These are phyloP conservation scores for Raffaelea ambrosiae DNA, from an alignment of 2,329 filamentous ascomycete species.

Conservation along the genomic window DNA sequence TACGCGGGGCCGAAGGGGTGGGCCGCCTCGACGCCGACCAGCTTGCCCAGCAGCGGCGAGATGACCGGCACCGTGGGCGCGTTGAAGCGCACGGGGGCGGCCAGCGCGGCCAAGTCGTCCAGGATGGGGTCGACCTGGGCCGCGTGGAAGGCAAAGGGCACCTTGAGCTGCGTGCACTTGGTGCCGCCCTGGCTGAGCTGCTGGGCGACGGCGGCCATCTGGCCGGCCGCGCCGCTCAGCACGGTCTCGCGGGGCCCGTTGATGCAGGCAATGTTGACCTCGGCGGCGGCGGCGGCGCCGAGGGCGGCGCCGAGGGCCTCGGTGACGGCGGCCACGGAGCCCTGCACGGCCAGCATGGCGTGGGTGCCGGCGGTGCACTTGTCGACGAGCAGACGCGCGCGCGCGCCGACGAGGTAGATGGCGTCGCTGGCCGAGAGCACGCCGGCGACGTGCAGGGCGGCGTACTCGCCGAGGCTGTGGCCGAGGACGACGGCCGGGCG, in stretches of 20 bases:
- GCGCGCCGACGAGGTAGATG: slow-evolving; percentile 60
- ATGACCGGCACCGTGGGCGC: slow-evolving; percentile 51
- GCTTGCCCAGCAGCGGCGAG: slow-evolving; percentile 56
- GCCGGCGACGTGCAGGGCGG: slow-evolving; percentile 61
- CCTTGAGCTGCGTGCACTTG: slow-evolving; percentile 38
- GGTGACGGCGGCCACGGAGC: slow-evolving; percentile 41
- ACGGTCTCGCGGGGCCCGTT: slow-evolving; percentile 71
- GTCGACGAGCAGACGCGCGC: slow-evolving; percentile 56
- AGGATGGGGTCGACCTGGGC: slow-evolving; percentile 46
- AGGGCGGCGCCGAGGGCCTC: slow-evolving; percentile 34
- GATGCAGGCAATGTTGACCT: slow-evolving; percentile 56
- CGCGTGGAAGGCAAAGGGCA: slow-evolving; percentile 47
- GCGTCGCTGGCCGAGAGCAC: slow-evolving; percentile 64
- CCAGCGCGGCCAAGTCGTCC: slow-evolving; percentile 46
- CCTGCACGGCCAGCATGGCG: slow-evolving; percentile 43
- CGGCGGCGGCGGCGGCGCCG: slow-evolving; percentile 16
- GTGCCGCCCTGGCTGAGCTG: slow-evolving; percentile 21
- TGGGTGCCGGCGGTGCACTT: slow-evolving; percentile 60
- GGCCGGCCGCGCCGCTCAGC: slow-evolving; percentile 38
- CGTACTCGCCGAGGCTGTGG: slow-evolving; percentile 65
- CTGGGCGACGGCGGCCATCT: slow-evolving; percentile 35
- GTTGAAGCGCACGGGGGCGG: slow-evolving; percentile 27
- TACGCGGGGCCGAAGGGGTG: slow-evolving; percentile 53
- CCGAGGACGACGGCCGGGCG: slow-evolving; percentile 46
- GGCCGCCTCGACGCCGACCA: slow-evolving; percentile 40